A percentile compares a stretch with the other conserved stretches of the same genome.
These are phyloP conservation scores for Saturnispora hagleri DNA, from an alignment of 805 yeast species.

Conservation along the genomic window DNA sequence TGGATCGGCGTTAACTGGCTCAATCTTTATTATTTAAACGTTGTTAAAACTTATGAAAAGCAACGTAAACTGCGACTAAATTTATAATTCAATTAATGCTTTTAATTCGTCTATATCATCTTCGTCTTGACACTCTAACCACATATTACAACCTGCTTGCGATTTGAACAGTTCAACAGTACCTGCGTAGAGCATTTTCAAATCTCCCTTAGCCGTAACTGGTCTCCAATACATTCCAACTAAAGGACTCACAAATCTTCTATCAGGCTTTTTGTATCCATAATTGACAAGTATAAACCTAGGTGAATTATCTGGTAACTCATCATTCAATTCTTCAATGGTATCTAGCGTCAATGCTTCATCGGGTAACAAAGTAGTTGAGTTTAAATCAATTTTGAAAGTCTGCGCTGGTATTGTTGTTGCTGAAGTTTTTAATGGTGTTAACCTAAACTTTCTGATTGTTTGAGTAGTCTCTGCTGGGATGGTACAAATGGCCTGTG, in stretches of 20 bases:
- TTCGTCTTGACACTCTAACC: conserved; percentile 54
- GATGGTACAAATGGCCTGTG: conserved; percentile 51
- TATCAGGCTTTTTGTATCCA: conserved; percentile 59
- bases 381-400: conserved; percentile 46
- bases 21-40: conserved; percentile 46
- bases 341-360: conserved; percentile 35
- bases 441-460: conserved; percentile 64
- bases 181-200: conserved; percentile 85
- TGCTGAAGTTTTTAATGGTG: conserved; percentile 49
- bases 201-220: conserved; percentile 70
- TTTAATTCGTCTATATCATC: conserved; percentile 61
- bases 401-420: conserved; percentile 52
- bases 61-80: conserved; percentile 18
- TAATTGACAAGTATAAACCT: conserved; percentile 68
- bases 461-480: conserved; percentile 49
- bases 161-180: conserved; percentile 74
- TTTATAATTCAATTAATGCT: conserved; percentile 22
- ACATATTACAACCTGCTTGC: conserved; percentile 64
- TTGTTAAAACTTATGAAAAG: conserved; percentile 28
- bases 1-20: conserved; percentile 43
- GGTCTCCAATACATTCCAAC: conserved; percentile 86
- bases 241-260: conserved; percentile 63
- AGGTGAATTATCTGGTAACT: conserved; percentile 75
- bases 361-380: conserved; percentile 44
- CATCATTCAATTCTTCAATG: conserved; percentile 60